Evolutionary conservation across 306 rosid species (phyloP), one percentile per base, ranked within the genome.

Genomic region (Phaseolus lunatus): DNA sequence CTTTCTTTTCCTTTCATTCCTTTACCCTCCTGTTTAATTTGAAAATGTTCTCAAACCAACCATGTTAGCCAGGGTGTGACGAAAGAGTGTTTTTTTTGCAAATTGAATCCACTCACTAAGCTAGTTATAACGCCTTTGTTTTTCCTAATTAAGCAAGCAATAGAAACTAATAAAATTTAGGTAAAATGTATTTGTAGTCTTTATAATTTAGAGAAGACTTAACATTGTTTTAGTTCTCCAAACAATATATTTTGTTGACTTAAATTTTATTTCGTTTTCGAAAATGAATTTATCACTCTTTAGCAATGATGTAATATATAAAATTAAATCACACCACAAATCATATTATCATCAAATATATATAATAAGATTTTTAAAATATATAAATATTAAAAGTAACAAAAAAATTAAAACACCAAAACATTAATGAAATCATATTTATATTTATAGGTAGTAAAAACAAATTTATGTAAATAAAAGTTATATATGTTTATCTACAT

Each of bases 31-130:
- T 43, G 37, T 19, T 45, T 59, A 5, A 29, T 29, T 45, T 45
- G 45, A 54, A 72, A 19, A 10, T 2, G 4, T 78, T 68, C 54
- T 47, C 53, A 62, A 58, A 58, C 26, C 62, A 81, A 67, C 59
- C 58, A 24, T 67, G 56, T 14, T 64, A 49, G 37, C 19, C 58
- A 69, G 57, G 15, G 49, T 43, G 54, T 10, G 70, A 33, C 29
- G 26, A 82, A 71, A 58, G 67, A 59, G 35, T 43, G 0, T 1
- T 4, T 76, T 23, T 62, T 69, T 76, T 33, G 0, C 75, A 52
- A 57, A 20, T 62, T 24, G 26, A 70, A 76, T 70, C 11, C 43
- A 43, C 15, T 39, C 26, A 71, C 44, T 26, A 57, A 62, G 31
- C 66, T 62, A 23, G 47, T 18, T 48, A 18, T 39, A 57, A 45